phyloP scores from a whole-genome alignment of 805 yeast genomes.

The Zygosaccharomyces gambellarensis region DNA sequence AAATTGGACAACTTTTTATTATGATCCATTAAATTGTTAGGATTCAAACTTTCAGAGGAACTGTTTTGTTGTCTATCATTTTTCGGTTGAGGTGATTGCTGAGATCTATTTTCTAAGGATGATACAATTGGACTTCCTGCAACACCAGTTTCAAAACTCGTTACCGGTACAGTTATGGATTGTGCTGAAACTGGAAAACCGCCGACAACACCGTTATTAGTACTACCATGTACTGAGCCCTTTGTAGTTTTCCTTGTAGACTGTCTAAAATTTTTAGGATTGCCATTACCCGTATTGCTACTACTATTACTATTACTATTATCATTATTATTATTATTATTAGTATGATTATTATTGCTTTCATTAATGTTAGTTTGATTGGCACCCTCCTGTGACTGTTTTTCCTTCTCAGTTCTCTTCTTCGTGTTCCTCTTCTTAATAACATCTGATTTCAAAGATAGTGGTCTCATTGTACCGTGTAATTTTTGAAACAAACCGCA shows the following conservation, averaged over 20 bases:
- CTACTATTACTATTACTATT: slow-evolving; percentile 2
- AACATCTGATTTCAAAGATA: slow-evolving; percentile 85
- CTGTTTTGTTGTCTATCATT: background rate
- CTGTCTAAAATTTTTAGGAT: slow-evolving; percentile 8
- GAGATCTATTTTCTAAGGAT: slow-evolving; percentile 10
- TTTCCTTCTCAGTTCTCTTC: slow-evolving; percentile 51
- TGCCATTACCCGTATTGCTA: background rate
- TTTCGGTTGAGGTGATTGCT: slow-evolving; percentile 6
- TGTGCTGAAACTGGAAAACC: slow-evolving; percentile 3
- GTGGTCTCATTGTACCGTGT: slow-evolving; percentile 93
- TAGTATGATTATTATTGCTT: slow-evolving; percentile 2
- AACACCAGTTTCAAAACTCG: slow-evolving; percentile 10
- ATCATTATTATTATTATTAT: slow-evolving; percentile 1
- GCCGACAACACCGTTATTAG: background rate
- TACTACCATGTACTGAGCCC: background rate
- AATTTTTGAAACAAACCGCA: slow-evolving; percentile 89
- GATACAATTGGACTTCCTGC: slow-evolving; percentile 6
- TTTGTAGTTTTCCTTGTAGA: slow-evolving; percentile 13
- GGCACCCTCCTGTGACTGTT: slow-evolving; percentile 10
- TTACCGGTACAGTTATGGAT: slow-evolving; percentile 11
- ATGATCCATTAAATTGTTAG: slow-evolving; percentile 19
- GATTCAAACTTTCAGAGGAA: slow-evolving; percentile 14
- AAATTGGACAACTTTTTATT: slow-evolving; percentile 13
- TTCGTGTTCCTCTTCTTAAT: slow-evolving; percentile 67
- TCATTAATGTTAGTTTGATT: slow-evolving; percentile 3